These are phyloP conservation scores for Pseudotulostoma volvatum DNA, from an alignment of 495 filamentous ascomycete species.

Conservation along the genomic window DNA sequence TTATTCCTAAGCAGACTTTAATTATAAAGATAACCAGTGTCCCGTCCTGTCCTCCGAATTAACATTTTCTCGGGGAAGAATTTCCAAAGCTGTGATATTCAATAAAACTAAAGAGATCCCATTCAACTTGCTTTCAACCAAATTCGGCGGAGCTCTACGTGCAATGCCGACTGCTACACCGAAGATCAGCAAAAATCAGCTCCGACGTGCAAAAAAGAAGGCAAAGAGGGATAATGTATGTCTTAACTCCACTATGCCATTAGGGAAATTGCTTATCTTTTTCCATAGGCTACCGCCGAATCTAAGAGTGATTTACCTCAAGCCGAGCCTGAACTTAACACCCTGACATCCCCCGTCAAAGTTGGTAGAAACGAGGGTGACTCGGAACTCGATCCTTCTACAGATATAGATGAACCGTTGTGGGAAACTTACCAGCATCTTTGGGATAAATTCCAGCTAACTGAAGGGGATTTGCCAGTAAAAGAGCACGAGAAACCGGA, in stretches of 20 bases:
- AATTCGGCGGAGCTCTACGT: no score
- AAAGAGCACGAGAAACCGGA: constrained; percentile 72
- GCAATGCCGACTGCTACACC: constrained; percentile 15
- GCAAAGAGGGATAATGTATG: constrained; percentile 47
- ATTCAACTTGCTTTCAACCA: no score
- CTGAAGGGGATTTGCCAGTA: constrained; percentile 36
- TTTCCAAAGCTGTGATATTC: no score
- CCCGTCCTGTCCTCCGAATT: no score
- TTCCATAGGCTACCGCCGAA: no score
- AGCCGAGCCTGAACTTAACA: constrained; percentile 11
- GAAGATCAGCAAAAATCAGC: constrained; percentile 72
- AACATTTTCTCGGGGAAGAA: no score
- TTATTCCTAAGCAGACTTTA: no score
- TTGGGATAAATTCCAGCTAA: constrained; percentile 53
- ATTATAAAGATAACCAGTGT: no score
- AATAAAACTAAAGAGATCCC: no score
- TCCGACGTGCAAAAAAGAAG: constrained; percentile 80
- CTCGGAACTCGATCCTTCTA: constrained; percentile 18
- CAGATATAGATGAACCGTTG: constrained; percentile 55
- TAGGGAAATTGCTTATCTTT: constrained; percentile 13
- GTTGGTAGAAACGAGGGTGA: no score
- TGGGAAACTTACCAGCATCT: constrained; percentile 71
- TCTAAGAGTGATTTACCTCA: constrained; percentile 11
- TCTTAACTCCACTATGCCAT: constrained; percentile 1
- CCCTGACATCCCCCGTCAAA: constrained; percentile 9